phyloP scores from a whole-genome alignment of 768 basidiomycete genomes.

The Scleroderma citrinum region DNA sequence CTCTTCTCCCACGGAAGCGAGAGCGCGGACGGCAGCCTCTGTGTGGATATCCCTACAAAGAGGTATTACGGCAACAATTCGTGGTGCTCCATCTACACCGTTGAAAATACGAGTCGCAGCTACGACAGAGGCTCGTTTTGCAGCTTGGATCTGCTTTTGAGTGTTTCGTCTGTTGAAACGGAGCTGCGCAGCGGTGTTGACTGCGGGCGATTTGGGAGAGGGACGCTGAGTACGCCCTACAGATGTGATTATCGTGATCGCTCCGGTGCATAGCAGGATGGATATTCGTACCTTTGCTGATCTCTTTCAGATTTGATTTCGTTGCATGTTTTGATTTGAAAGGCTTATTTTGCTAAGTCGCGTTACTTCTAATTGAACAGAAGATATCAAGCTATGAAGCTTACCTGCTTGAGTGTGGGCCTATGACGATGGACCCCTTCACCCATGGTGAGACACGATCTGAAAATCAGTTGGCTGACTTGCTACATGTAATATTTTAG shows the following conservation, averaged over 20 bases:
- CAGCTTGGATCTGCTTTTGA: constrained; percentile 74
- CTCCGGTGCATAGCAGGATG: neutral
- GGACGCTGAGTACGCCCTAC: constrained; percentile 54
- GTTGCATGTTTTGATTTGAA: constrained; percentile 91
- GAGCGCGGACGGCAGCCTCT: constrained; percentile 43
- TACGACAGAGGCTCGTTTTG: constrained; percentile 63
- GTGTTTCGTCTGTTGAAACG: constrained; percentile 77
- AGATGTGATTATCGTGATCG: neutral
- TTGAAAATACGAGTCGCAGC: constrained; percentile 74
- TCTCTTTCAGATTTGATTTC: constrained; percentile 78
- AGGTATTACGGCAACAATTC: constrained; percentile 86
- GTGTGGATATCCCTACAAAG: constrained; percentile 63
- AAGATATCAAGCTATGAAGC: constrained; percentile 13
- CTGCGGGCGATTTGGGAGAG: constrained; percentile 45
- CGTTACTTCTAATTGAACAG: neutral
- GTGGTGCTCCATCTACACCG: constrained; percentile 71
- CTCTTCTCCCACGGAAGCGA: constrained; percentile 57
- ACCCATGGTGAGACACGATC: constrained; percentile 26
- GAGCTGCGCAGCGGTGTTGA: constrained; percentile 56
- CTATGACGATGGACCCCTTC: constrained; percentile 54
- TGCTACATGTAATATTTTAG: too few species aligned
- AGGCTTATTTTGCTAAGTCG: constrained; percentile 71
- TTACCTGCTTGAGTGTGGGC: constrained; percentile 80
- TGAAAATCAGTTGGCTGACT: neutral
- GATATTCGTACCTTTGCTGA: constrained; percentile 62